A percentile compares a stretch with the other conserved stretches of the same genome.
phyloP scores from a whole-genome alignment of 2,329 filamentous ascomycete genomes.

The Colletotrichum higginsianum region DNA sequence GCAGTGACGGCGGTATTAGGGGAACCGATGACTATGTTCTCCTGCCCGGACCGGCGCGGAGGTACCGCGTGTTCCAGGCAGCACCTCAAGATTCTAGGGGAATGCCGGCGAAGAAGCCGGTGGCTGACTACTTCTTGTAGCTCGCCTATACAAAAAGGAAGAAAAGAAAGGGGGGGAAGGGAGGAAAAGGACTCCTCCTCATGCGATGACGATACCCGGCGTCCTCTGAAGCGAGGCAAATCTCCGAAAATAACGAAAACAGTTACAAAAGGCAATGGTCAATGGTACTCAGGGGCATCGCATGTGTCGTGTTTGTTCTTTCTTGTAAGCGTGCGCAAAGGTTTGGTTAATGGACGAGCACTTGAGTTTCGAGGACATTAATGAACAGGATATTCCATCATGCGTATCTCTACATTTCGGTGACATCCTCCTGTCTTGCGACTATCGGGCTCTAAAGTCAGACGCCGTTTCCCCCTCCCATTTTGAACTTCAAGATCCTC shows the following conservation, averaged over 20 bases:
- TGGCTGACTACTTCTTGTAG: conserved; percentile 94
- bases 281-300: conserved; percentile 12
- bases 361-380: conserved; percentile 22
- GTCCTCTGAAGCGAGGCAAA: background rate
- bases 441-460: background rate
- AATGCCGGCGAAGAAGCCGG: conserved; percentile 99
- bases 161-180: background rate
- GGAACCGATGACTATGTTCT: conserved; percentile 44
- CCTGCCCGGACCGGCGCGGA: conserved; percentile 80
- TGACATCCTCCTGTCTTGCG: background rate
- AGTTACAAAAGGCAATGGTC: conserved; percentile 1
- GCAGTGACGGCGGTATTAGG: conserved; percentile 65
- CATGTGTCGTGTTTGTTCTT: background rate
- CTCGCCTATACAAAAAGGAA: background rate
- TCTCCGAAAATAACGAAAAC: conserved; percentile 9
- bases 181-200: conserved; percentile 42
- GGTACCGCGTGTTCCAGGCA: conserved; percentile 96
- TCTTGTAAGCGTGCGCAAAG: conserved; percentile 7
- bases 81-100: conserved; percentile 95
- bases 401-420: background rate
- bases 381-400: conserved; percentile 6
- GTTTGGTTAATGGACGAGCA: conserved; percentile 8
- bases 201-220: conserved; percentile 30
- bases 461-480: background rate
- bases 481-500: background rate